These are phyloP conservation scores for Penicillium waksmanii DNA, from an alignment of 495 filamentous ascomycete genomes.

Conservation along the genomic window DNA sequence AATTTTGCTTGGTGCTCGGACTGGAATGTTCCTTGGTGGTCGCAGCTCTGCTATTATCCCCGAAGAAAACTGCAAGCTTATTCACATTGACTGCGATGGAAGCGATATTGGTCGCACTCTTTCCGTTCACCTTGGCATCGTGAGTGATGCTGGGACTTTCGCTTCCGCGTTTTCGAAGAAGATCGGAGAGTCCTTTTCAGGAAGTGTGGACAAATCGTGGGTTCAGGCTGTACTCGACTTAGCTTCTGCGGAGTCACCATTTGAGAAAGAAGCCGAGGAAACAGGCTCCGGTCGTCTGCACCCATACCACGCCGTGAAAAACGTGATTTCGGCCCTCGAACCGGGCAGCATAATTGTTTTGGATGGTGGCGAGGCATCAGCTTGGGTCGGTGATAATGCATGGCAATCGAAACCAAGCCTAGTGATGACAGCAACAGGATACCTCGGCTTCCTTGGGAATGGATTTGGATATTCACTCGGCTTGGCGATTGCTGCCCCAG, in stretches of 20 bases:
- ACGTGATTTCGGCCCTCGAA: conserved; percentile 27
- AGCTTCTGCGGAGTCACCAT: conserved; percentile 18
- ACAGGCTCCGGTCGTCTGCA: conserved; percentile 24
- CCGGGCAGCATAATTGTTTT: conserved; percentile 30
- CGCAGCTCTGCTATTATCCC: conserved; percentile 32
- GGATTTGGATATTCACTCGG: conserved; percentile 34
- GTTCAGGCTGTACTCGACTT: conserved; percentile 19
- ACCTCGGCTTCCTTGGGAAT: conserved; percentile 31
- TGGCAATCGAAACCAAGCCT: conserved; percentile 14
- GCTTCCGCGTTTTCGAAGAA: conserved; percentile 18
- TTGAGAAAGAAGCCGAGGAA: conserved; percentile 24
- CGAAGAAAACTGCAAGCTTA: conserved; percentile 23
- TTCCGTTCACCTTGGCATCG: conserved; percentile 28
- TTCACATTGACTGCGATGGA: conserved; percentile 33
- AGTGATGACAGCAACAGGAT: conserved; percentile 27
- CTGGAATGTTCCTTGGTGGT: conserved; percentile 34
- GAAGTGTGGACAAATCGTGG: conserved; percentile 21
- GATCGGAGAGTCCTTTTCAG: conserved; percentile 2
- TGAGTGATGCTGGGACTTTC: conserved; percentile 28
- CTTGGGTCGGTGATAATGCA: conserved; percentile 24
- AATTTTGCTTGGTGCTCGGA: conserved; percentile 31
- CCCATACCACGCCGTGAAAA: conserved; percentile 32
- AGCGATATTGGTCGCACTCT: conserved; percentile 31
- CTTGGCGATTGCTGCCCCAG: conserved; percentile 28
- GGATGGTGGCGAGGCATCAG: conserved; percentile 31